Evolutionary conservation across 2,329 filamentous ascomycete genomes (phyloP), one percentile per base, ranked within the genome.

Genomic region (Fusarium subtropicale): DNA sequence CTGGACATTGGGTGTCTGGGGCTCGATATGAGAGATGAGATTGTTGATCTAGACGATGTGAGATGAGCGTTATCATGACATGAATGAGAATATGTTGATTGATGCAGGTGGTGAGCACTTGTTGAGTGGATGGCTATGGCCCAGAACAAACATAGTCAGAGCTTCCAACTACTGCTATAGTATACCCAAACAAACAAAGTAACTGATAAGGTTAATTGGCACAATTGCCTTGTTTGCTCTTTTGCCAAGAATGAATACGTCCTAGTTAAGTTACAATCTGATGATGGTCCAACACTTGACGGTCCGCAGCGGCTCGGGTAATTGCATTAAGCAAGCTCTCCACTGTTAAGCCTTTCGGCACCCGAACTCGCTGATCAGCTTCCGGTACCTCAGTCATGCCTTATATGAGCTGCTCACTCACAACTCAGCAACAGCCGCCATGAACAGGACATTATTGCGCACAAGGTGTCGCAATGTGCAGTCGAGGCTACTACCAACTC

Each of bases 1-100:
- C 64, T 91, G 88, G 88, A 91, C 89, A 5, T 75, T 91, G 53
- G 89, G 89, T 1, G 76, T 85, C 12, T 91, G 89, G 88, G 88
- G 87, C 7, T 75, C 86, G 82, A 63, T 82, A 36, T 86, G 77
- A 71, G 26, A 48, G 16, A 6, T 18, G 26, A 48, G 16, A 6
- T 18, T 24, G 31, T 28, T 31, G 39, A 39, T 31, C 22, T 31
- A 47, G 38, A 62, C 39, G 64, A 61, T 28, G 53, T 34, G 54
- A 39, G 45, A 64, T 62, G 62, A 47, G 53, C 54, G 28, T 33
- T 54, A 34, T 46, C 44, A 46, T 46, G 44, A 46, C 28, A 46
- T 46, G 28, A 20, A 41, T 41, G 34, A 18, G 33, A 41, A 41
- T 20, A 9, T 28, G 47, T 30, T 10, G 16, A 28, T n/a, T 28